Evolutionary conservation across 371 early-diverging fungal genomes (phyloP).

Genomic region (Mortierella polycephala): DNA sequence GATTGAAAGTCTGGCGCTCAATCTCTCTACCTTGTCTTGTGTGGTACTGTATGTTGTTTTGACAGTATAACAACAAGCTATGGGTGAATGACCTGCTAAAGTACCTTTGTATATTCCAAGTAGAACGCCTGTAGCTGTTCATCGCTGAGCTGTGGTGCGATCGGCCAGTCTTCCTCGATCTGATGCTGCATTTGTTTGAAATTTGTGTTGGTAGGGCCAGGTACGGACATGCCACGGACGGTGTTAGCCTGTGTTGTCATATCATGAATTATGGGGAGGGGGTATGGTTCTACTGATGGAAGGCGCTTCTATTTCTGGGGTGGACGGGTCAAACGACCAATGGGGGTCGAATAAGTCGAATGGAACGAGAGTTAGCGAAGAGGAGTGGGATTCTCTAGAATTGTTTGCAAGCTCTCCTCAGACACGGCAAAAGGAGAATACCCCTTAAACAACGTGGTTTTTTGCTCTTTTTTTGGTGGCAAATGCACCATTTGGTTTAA

Average conservation of each 20-base stretch:
- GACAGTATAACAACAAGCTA: not conserved
- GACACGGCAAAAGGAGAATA: too few relatives aligned
- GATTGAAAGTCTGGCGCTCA: too few relatives aligned
- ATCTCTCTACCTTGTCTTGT: not conserved
- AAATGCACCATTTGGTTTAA: too few relatives aligned
- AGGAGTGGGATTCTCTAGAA: too few relatives aligned
- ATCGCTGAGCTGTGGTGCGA: conserved; percentile 32
- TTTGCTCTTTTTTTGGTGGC: too few relatives aligned
- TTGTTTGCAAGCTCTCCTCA: too few relatives aligned
- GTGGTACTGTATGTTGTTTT: not conserved
- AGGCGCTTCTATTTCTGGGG: too few relatives aligned
- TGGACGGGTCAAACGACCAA: too few relatives aligned
- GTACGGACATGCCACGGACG: conserved; percentile 10
- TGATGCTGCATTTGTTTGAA: not conserved
- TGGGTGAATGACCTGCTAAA: not conserved
- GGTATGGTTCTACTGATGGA: not conserved
- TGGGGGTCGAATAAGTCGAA: too few relatives aligned
- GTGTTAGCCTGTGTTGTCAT: conserved; percentile 18
- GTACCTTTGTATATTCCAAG: conserved; percentile 48
- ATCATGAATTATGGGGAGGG: conserved; percentile 11
- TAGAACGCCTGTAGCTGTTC: conserved; percentile 50
- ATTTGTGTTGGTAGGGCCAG: not conserved
- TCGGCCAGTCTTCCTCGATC: conserved; percentile 5
- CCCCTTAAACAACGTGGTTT: too few relatives aligned
- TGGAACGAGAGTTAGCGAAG: too few relatives aligned